Base-by-base conservation (phyloP, 2,329 filamentous ascomycete genomes). In the Alternaria ethzedia region DNA sequence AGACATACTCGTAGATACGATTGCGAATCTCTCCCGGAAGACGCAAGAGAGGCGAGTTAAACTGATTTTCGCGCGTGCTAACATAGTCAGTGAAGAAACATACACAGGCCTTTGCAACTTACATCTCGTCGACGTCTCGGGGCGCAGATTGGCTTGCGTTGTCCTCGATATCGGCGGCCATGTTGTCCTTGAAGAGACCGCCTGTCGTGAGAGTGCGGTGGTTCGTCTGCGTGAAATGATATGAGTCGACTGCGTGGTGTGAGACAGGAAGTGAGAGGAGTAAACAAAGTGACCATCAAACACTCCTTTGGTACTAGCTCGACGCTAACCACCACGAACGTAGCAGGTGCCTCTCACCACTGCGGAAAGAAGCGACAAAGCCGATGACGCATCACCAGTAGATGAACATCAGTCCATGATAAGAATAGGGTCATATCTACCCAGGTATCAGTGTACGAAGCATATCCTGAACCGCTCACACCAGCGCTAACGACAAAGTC, bases 121-220 rank as follows among this genome's bases (percentile, higher is more conserved):
- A 25, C 23, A 25, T 7, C 7, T 25, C 23, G 2, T 30, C 3
- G n/a, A 6, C 6, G 6, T 28, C 6, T 9, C n/a, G 0, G 12
- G 25, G 0, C 6, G 25, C 2, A n/a, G 46, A 17, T 21, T 3
- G 17, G 17, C 2, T 4, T 3, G 17, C 20, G 11, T 0, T 0
- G 5, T 13, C 7, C 43, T 45, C 6, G 3, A 13, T 6, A 20
- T 12, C 7, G 5, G 3, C 4, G 21, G 20, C 17, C 43, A 13
- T 45, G 10, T 3, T 23, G 10, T 3, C n/a, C n/a, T n/a, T n/a
- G n/a, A n/a, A n/a, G n/a, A n/a, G n/a, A n/a, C n/a, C n/a, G n/a
- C n/a, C n/a, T n/a, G n/a, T n/a, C n/a, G n/a, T n/a, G n/a, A n/a
- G n/a, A n/a, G n/a, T n/a, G n/a, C n/a, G n/a, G n/a, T n/a, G n/a